Conservation (phyloP, 2,329 filamentous ascomycete species). For the Scedosporium minutisporum region DNA sequence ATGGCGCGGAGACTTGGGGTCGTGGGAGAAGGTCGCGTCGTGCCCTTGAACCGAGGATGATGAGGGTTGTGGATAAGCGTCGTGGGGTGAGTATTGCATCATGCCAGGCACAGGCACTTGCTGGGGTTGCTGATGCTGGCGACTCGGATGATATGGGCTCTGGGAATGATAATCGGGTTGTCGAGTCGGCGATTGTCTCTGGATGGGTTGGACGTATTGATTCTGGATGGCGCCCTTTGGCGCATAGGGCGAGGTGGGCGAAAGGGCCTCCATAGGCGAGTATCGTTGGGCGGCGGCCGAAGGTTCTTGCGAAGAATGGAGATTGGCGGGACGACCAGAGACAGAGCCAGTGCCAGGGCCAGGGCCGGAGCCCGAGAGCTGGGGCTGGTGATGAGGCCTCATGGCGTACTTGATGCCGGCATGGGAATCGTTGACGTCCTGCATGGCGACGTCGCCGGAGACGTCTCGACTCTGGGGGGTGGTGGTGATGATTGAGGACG, state of each 20-base stretch:
- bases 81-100: constrained; percentile 33
- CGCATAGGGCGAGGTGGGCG: constrained; percentile 70
- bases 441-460: constrained; percentile 75
- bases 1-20: constrained; percentile 49
- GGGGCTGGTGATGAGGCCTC: constrained; percentile 67
- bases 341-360: no score
- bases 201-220: constrained; percentile 12
- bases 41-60: constrained; percentile 25
- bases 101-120: constrained; percentile 6
- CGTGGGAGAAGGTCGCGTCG: constrained; percentile 50
- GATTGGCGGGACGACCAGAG: constrained; percentile 44
- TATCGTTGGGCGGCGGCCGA: constrained; percentile 83
- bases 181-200: constrained; percentile 72
- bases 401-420: constrained; percentile 78
- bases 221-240: constrained; percentile 29
- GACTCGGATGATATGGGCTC: constrained; percentile 46
- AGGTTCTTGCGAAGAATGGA: constrained; percentile 61
- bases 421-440: constrained; percentile 75
- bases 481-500: constrained; percentile 42
- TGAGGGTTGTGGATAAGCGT: constrained; percentile 60
- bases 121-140: constrained; percentile 23
- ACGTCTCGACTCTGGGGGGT: constrained; percentile 55
- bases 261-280: constrained; percentile 87
- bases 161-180: constrained; percentile 47
- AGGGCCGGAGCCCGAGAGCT: constrained; percentile 40